phyloP scores from a whole-genome alignment of 2,329 filamentous ascomycete species.

The Immersiporthe knoxdaviesiana region DNA sequence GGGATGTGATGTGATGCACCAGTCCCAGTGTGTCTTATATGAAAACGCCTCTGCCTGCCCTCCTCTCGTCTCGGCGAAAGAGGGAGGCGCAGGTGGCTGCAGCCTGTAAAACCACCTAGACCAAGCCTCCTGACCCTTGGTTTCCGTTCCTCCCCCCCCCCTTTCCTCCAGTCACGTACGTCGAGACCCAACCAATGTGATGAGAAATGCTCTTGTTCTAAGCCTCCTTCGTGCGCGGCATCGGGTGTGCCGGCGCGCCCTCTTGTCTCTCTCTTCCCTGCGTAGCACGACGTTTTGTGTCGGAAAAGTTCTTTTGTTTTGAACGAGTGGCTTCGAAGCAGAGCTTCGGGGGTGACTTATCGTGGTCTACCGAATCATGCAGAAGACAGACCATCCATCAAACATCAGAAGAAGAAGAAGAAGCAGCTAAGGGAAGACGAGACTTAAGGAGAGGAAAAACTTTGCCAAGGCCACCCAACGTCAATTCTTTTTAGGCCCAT shows the following conservation, averaged over 20 bases:
- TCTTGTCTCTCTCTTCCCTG: neutral
- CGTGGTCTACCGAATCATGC: neutral
- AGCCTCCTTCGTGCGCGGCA: neutral
- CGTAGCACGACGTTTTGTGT: neutral
- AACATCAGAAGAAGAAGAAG: neutral
- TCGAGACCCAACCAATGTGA: neutral
- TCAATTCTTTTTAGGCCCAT: neutral
- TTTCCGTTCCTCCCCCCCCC: neutral
- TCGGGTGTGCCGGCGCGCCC: neutral
- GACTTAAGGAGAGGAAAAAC: neutral
- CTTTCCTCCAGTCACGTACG: neutral
- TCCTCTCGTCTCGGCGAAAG: neutral
- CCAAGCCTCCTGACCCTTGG: neutral
- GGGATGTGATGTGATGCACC: neutral
- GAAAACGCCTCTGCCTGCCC: neutral
- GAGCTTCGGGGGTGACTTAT: constrained; percentile 3
- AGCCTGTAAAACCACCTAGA: neutral
- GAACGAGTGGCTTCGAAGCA: constrained; percentile 4
- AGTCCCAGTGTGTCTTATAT: neutral
- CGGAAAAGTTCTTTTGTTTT: neutral
- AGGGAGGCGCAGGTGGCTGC: neutral
- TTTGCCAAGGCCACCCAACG: neutral
- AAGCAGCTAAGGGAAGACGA: neutral
- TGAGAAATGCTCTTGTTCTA: neutral
- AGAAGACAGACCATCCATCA: neutral